These are phyloP conservation scores for Globisporangium carolinianum DNA, from an alignment of 352 stramenopile genomes.

Conservation along the genomic window DNA sequence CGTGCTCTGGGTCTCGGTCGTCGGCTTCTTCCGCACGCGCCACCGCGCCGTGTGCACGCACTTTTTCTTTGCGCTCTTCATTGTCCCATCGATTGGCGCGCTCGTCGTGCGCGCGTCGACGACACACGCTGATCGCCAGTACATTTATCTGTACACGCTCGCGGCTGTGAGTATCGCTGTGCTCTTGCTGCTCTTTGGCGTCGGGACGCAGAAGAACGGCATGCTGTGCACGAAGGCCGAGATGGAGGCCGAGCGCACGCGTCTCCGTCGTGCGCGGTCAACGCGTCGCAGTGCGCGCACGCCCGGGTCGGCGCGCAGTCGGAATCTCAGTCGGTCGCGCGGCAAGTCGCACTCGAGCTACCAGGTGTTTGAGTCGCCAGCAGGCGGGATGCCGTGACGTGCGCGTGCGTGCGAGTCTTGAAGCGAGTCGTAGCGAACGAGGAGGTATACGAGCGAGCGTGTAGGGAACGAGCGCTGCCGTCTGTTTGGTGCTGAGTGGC, in stretches of 20 bases:
- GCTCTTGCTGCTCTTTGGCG: constrained; percentile 38
- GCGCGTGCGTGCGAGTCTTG: no score
- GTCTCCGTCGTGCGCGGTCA: constrained; percentile 37
- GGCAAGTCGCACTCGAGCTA: constrained; percentile 67
- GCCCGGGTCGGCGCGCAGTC: constrained; percentile 44
- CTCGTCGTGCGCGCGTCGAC: constrained; percentile 33
- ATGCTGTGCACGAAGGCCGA: constrained; percentile 68
- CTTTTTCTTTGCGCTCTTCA: constrained; percentile 55
- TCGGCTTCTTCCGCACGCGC: constrained; percentile 59
- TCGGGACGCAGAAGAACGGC: constrained; percentile 52
- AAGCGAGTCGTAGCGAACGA: no score
- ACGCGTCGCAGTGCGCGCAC: constrained; percentile 51
- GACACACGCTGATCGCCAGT: constrained; percentile 28
- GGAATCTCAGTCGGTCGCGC: constrained; percentile 59
- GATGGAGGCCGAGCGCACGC: constrained; percentile 40
- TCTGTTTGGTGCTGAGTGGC: no score
- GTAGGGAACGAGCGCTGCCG: no score
- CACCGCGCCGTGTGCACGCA: constrained; percentile 41
- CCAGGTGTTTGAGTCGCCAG: constrained; percentile 58
- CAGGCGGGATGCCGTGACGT: constrained; percentile 16
- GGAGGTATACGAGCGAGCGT: no score
- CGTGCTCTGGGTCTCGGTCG: constrained; percentile 48
- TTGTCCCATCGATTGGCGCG: constrained; percentile 30
- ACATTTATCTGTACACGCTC: constrained; percentile 53
- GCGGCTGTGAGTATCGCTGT: constrained; percentile 35